Evolutionary conservation across 108 stramenopile species (phyloP).

Genomic region (Skeletonema tropicum): DNA sequence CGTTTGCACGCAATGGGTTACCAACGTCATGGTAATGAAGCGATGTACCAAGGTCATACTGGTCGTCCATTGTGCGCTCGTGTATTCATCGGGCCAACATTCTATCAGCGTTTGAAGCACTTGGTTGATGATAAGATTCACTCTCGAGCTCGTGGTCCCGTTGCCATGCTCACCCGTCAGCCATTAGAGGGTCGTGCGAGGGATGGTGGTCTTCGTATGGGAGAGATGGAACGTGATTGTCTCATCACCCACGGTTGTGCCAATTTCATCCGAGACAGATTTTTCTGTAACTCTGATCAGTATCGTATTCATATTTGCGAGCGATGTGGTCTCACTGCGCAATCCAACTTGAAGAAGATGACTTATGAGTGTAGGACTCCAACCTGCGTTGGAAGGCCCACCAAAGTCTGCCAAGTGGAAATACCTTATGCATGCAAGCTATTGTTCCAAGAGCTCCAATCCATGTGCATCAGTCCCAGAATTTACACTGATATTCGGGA

Average conservation of each 20-base stretch:
- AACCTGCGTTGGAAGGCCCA: constrained; percentile 79
- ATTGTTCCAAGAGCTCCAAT: constrained; percentile 96
- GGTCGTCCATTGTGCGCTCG: constrained; percentile 94
- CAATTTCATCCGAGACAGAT: constrained; percentile 97
- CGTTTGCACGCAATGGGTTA: constrained; percentile 96
- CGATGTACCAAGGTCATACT: constrained; percentile 97
- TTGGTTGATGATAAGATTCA: constrained; percentile 99
- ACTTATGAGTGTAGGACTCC: constrained; percentile 93
- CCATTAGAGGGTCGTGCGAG: constrained; percentile 98
- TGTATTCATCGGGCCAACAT: constrained; percentile 99
- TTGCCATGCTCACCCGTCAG: constrained; percentile 98
- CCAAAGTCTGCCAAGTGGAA: constrained; percentile 90
- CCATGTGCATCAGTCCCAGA: constrained; percentile 92
- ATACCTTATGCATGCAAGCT: constrained; percentile 99
- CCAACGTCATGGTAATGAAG: constrained; percentile 98
- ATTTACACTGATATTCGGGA: constrained; percentile 77
- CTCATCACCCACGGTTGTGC: constrained; percentile 99
- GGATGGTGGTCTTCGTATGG: constrained; percentile 99
- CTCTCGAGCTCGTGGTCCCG: constrained; percentile 96
- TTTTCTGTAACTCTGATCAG: constrained; percentile 97
- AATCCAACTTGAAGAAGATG: constrained; percentile 96
- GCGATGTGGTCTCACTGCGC: constrained; percentile 96
- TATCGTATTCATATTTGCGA: constrained; percentile 98
- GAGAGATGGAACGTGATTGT: constrained; percentile 99
- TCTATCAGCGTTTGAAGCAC: constrained; percentile 99